These are phyloP conservation scores for Talaromyces trachyspermus DNA, from an alignment of 495 filamentous ascomycete genomes.

Conservation along the genomic window DNA sequence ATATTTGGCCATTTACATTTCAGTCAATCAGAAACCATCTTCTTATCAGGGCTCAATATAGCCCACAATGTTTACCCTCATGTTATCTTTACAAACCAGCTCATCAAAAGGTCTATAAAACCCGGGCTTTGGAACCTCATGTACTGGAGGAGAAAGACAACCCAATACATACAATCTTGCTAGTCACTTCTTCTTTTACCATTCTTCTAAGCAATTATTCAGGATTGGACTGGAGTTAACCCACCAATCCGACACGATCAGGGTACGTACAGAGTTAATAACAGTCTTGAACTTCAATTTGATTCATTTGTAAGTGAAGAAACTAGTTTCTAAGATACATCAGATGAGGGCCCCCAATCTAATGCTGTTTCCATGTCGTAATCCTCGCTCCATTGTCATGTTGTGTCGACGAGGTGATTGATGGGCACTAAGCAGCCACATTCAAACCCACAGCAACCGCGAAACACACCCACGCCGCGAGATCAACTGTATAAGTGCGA, in stretches of 20 bases:
- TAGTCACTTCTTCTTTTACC: background rate
- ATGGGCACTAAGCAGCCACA: constrained; percentile 1
- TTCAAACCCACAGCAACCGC: background rate
- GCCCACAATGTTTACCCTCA: no score
- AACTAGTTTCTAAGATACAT: background rate
- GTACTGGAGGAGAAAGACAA: background rate
- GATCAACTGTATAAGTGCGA: background rate
- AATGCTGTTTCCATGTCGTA: background rate
- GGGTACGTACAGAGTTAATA: no score
- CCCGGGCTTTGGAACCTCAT: no score
- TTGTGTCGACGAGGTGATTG: no score
- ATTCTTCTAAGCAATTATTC: constrained; percentile 1
- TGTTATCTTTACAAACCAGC: no score
- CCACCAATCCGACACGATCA: background rate
- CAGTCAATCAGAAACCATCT: no score
- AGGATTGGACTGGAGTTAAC: constrained; percentile 1
- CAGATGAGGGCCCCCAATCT: background rate
- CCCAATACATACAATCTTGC: background rate
- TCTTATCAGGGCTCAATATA: no score
- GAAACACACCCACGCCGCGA: background rate
- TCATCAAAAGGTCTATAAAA: no score
- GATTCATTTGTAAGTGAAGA: background rate
- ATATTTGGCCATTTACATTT: no score
- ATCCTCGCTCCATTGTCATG: no score
- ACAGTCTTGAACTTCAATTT: background rate